Evolutionary conservation across 2,329 filamentous ascomycete genomes (phyloP).

Genomic region (Pseudogymnoascus destructans): DNA sequence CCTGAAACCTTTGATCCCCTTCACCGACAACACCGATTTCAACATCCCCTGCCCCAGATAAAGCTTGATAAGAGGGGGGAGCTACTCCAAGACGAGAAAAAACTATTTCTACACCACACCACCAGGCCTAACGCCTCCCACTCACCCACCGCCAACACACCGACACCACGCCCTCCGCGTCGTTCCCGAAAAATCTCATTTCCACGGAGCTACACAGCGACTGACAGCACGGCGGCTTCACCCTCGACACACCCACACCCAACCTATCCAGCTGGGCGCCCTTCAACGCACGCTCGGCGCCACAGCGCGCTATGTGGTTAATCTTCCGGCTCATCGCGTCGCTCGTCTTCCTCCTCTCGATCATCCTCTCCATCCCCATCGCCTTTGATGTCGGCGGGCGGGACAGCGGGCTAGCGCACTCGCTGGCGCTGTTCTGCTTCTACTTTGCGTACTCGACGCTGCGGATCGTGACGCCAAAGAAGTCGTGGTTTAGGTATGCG

Average conservation of each 20-base stretch:
- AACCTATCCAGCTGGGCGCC: constrained; percentile 26
- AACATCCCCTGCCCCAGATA: constrained; percentile 3
- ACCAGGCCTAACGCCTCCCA: neutral
- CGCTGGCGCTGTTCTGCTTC: constrained; percentile 74
- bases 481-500: constrained; percentile 60
- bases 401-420: constrained; percentile 88
- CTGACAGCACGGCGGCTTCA: neutral
- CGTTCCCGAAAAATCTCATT: neutral
- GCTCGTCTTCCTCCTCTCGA: constrained; percentile 74
- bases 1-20: constrained; percentile 4
- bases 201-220: neutral
- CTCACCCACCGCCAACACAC: neutral
- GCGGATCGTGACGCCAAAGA: constrained; percentile 67
- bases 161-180: neutral
- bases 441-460: constrained; percentile 79
- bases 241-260: neutral
- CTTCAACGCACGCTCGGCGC: constrained; percentile 33
- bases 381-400: constrained; percentile 96
- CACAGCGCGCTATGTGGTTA: constrained; percentile 54
- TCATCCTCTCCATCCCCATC: constrained; percentile 90
- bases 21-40: constrained; percentile 4
- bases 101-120: neutral
- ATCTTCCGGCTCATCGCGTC: constrained; percentile 69
- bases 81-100: constrained; percentile 1
- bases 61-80: constrained; percentile 6